These are phyloP conservation scores for Mycosarcoma maydis DNA, from an alignment of 1,284 basidiomycete genomes.

Conservation along the genomic window DNA sequence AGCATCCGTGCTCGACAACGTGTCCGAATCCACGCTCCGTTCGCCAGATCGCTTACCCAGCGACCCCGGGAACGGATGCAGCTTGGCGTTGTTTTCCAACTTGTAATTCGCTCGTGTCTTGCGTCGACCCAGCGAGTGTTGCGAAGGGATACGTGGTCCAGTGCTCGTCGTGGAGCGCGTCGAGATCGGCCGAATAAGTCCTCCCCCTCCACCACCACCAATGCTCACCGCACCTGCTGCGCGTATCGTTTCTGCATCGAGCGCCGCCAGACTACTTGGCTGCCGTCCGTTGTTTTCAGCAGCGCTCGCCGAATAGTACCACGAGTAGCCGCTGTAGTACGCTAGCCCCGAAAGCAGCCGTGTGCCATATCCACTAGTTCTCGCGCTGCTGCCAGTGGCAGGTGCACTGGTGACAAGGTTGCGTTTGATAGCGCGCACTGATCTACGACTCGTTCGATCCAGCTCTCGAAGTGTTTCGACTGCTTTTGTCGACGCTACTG, in stretches of 20 bases:
- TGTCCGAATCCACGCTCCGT: background rate
- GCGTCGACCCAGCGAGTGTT: conserved; percentile 17
- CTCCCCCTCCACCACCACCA: conserved; percentile 1
- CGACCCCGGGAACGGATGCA: conserved; percentile 37
- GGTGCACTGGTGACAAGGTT: conserved; percentile 13
- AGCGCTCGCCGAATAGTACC: conserved; percentile 10
- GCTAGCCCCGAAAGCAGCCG: conserved; percentile 14
- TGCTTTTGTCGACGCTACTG: conserved; percentile 13
- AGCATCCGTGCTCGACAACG: background rate
- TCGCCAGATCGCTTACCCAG: conserved; percentile 2
- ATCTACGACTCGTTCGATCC: conserved; percentile 9
- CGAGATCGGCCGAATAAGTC: conserved; percentile 7
- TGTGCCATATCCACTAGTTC: conserved; percentile 16
- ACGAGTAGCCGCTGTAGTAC: conserved; percentile 31
- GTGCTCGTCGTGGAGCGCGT: background rate
- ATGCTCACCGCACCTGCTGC: background rate
- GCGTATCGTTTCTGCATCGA: background rate
- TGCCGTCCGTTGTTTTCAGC: background rate
- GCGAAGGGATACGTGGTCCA: conserved; percentile 11
- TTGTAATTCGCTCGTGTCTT: conserved; percentile 28
- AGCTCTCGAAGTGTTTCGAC: conserved; percentile 21
- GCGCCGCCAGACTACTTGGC: background rate
- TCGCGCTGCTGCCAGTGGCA: background rate
- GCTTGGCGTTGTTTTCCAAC: conserved; percentile 37
- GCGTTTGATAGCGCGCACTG: conserved; percentile 10